Conservation (phyloP, 768 basidiomycete species). For the Boletus reticulatus region DNA sequence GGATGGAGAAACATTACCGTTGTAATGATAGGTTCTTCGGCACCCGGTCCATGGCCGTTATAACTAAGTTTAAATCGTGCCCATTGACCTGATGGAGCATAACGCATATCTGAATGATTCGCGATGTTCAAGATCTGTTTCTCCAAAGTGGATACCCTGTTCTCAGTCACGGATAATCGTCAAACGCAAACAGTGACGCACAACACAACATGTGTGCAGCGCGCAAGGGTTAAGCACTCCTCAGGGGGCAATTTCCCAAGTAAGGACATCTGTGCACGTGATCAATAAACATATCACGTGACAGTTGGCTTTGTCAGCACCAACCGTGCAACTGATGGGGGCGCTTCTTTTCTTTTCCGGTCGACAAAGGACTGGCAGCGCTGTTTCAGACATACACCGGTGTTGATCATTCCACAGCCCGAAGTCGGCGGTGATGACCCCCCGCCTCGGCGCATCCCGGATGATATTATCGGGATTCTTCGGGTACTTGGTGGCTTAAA, state of each 20-base stretch:
- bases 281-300: constrained; percentile 4
- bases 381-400: background rate
- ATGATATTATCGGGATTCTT: constrained; percentile 21
- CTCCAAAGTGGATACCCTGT: background rate
- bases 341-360: background rate
- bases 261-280: background rate
- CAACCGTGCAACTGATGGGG: too few relatives aligned
- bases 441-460: constrained; percentile 17
- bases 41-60: constrained; percentile 3
- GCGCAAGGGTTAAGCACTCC: background rate
- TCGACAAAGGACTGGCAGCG: background rate
- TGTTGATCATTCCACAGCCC: background rate
- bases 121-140: constrained; percentile 3
- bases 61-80: constrained; percentile 4
- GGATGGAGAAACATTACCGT: constrained; percentile 8
- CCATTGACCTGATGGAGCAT: constrained; percentile 10
- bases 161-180: constrained; percentile 11
- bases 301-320: background rate
- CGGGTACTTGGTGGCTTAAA: constrained; percentile 26
- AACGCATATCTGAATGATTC: background rate
- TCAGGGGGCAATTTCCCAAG: background rate
- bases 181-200: constrained; percentile 9
- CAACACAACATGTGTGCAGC: constrained; percentile 2
- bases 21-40: constrained; percentile 3
- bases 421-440: background rate